These are phyloP conservation scores for Clavispora vitiphila DNA, from an alignment of 805 yeast genomes.

Conservation along the genomic window DNA sequence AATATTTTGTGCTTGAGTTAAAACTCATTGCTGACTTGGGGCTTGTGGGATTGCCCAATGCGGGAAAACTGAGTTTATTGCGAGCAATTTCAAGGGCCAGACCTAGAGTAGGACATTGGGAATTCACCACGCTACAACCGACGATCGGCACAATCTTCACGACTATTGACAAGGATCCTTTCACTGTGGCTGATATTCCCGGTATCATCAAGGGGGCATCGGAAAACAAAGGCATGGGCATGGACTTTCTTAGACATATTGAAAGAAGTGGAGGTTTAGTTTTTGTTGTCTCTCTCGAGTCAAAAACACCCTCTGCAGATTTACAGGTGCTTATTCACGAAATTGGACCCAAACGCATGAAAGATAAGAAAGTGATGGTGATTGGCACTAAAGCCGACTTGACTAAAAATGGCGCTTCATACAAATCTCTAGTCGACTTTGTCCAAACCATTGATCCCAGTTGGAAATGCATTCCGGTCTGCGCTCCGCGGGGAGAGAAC, in stretches of 20 bases:
- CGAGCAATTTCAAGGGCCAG: constrained; percentile 84
- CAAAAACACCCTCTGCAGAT: constrained; percentile 61
- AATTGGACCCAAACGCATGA: constrained; percentile 59
- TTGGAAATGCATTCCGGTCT: constrained; percentile 80
- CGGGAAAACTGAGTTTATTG: constrained; percentile 88
- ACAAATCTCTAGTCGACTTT: constrained; percentile 36
- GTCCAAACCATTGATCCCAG: constrained; percentile 26
- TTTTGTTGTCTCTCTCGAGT: constrained; percentile 77
- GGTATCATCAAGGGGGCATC: constrained; percentile 90
- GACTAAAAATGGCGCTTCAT: constrained; percentile 48
- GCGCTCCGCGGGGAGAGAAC: constrained; percentile 72
- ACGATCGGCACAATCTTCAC: constrained; percentile 80
- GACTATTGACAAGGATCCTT: constrained; percentile 59
- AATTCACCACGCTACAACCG: constrained; percentile 90
- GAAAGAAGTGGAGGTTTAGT: constrained; percentile 89
- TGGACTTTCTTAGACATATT: constrained; percentile 85
- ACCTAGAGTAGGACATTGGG: constrained; percentile 95
- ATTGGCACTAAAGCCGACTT: constrained; percentile 95
- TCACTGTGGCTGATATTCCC: constrained; percentile 96
- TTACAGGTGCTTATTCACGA: constrained; percentile 60
- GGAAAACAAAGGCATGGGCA: constrained; percentile 84
- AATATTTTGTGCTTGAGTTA: constrained; percentile 72
- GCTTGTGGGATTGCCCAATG: constrained; percentile 91
- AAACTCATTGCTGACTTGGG: constrained; percentile 91
- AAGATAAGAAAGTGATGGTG: constrained; percentile 60